Evolutionary conservation across 305 asterid species (phyloP).

Genomic region (Andrographis paniculata): DNA sequence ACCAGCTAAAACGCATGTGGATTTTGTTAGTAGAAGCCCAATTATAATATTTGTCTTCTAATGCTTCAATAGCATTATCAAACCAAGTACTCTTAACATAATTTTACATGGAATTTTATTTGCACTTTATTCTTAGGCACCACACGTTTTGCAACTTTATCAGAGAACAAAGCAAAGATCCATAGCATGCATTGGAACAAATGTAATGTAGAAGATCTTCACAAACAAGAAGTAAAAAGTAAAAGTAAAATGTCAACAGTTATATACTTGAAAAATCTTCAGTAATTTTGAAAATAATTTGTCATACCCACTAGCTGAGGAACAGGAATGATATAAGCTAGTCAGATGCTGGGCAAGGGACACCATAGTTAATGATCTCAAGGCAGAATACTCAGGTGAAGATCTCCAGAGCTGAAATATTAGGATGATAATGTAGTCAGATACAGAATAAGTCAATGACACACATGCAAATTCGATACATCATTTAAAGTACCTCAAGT

Average conservation of each 20-base stretch:
- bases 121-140: not conserved
- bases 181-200: not conserved
- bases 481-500: conserved; percentile 60
- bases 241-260: conserved; percentile 4
- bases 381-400: conserved; percentile 86
- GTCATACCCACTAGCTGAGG: conserved; percentile 81
- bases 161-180: not conserved
- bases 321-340: conserved; percentile 73
- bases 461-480: conserved; percentile 14
- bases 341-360: conserved; percentile 96
- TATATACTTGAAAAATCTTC: conserved; percentile 11
- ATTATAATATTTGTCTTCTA: conserved; percentile 9
- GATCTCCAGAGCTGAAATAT: conserved; percentile 87
- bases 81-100: not conserved
- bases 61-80: conserved; percentile 6
- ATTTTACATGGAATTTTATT: no score
- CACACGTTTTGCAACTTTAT: not conserved
- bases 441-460: conserved; percentile 17
- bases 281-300: conserved; percentile 6
- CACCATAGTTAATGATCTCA: conserved; percentile 93
- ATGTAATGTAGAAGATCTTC: no score
- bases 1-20: conserved; percentile 1
- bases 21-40: conserved; percentile 12
- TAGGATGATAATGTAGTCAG: conserved; percentile 26
- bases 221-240: no score